phyloP scores from a whole-genome alignment of 139 green algal genomes.

The Chlamydomonas sp. region DNA sequence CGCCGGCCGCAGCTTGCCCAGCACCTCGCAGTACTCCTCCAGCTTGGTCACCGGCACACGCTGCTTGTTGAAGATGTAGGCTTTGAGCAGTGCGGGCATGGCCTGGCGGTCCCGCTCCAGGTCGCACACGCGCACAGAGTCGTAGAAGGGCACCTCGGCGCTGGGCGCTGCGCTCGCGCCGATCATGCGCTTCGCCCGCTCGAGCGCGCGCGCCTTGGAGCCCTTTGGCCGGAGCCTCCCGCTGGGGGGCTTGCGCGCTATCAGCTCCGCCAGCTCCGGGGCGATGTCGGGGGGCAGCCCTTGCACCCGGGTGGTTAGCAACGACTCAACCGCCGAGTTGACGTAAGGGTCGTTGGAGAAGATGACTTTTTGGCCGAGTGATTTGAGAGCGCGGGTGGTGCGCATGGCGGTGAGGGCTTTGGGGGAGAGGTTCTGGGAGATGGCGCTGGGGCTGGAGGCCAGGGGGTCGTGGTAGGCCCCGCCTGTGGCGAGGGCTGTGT shows the following conservation, averaged over 20 bases:
- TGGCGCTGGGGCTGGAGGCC: not conserved
- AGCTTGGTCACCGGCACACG: conserved; percentile 21
- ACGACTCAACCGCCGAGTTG: conserved; percentile 47
- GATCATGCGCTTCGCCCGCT: conserved; percentile 43
- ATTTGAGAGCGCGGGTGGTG: conserved; percentile 40
- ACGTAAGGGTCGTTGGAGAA: conserved; percentile 52
- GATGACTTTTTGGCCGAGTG: conserved; percentile 45
- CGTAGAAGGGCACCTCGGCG: conserved; percentile 50
- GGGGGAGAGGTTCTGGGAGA: conserved; percentile 11
- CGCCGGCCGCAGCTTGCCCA: conserved; percentile 18
- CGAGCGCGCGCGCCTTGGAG: conserved; percentile 46
- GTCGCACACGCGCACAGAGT: conserved; percentile 52
- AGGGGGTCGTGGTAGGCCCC: conserved; percentile 21
- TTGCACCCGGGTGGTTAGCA: conserved; percentile 29
- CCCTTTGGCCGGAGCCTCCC: conserved; percentile 39
- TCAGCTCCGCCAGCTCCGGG: conserved; percentile 34
- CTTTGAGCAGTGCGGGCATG: conserved; percentile 38
- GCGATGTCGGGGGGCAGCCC: conserved; percentile 33
- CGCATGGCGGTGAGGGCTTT: conserved; percentile 32
- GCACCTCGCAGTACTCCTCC: conserved; percentile 45
- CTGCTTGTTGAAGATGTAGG: conserved; percentile 45
- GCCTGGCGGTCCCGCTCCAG: conserved; percentile 25
- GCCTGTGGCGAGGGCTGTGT: conserved; percentile 8
- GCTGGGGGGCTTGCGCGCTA: conserved; percentile 20
- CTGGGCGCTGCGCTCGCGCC: conserved; percentile 18